Conservation (phyloP, 169 alveolate genomes). For the Eimeria tenella region DNA sequence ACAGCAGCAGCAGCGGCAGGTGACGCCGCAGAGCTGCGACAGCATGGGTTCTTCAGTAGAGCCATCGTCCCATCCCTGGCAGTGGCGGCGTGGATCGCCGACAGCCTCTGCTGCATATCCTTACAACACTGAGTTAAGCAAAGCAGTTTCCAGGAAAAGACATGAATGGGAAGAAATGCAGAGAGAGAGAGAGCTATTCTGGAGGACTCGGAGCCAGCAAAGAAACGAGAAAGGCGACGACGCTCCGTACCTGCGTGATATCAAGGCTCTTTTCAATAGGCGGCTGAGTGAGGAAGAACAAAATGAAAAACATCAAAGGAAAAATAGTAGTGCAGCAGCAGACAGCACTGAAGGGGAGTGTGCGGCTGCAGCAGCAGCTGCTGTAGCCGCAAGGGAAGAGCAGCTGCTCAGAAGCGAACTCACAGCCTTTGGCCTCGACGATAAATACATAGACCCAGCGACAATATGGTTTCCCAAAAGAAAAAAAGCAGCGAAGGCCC, state of each 20-base stretch:
- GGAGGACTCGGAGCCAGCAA: neutral
- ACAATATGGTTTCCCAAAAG: neutral
- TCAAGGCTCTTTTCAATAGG: neutral
- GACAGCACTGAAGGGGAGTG: neutral
- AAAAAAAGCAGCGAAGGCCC: neutral
- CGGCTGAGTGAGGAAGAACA: neutral
- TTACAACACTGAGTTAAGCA: too few species aligned
- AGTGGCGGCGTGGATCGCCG: too few species aligned
- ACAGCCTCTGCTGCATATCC: too few species aligned
- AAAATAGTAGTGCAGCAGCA: neutral
- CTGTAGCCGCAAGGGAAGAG: constrained; percentile 10
- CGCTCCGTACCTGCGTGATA: neutral
- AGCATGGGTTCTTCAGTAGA: neutral
- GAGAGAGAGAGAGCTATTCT: neutral
- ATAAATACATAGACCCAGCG: too few species aligned
- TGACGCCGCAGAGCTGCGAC: too few species aligned
- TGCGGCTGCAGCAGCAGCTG: constrained; percentile 16
- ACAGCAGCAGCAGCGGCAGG: neutral
- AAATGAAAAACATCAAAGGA: neutral
- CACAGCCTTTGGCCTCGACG: neutral
- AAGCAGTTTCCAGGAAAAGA: neutral
- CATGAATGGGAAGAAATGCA: neutral
- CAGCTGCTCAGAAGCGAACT: neutral
- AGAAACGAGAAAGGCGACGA: neutral
- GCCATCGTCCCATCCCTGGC: neutral